These are phyloP conservation scores for Uncinocarpus reesii DNA, from an alignment of 2,329 filamentous ascomycete species.

Conservation along the genomic window DNA sequence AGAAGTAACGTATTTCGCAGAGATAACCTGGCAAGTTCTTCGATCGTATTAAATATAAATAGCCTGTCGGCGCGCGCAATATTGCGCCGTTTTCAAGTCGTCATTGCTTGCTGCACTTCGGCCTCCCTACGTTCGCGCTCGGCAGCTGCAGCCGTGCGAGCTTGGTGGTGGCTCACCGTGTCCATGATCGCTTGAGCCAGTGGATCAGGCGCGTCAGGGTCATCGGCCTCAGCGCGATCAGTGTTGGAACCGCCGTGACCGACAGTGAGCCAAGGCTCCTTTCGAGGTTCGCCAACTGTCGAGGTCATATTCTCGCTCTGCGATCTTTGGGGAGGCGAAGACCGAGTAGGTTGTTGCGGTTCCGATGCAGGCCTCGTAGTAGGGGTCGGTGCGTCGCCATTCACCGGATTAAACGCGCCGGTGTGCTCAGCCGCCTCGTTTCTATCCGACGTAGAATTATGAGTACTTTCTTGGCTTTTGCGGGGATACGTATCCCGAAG, in stretches of 20 bases:
- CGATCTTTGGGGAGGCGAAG: conserved; percentile 29
- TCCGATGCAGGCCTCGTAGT: conserved; percentile 18
- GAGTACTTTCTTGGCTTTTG: conserved; percentile 5
- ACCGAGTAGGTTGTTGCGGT: conserved; percentile 19
- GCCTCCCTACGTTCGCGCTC: conserved; percentile 10
- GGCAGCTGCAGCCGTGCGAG: conserved; percentile 27
- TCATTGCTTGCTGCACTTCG: conserved; percentile 8
- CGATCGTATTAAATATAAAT: neutral
- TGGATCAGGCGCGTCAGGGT: conserved; percentile 33
- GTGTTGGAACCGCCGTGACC: conserved; percentile 11
- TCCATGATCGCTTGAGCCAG: conserved; percentile 36
- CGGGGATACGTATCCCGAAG: conserved; percentile 25
- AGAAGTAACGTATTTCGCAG: neutral
- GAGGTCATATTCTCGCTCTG: conserved; percentile 27
- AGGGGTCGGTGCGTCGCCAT: neutral
- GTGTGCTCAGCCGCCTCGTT: neutral
- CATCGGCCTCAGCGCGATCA: conserved; percentile 14
- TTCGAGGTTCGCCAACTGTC: conserved; percentile 17
- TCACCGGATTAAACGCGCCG: conserved; percentile 7
- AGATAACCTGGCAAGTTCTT: neutral
- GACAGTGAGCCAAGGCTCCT: neutral
- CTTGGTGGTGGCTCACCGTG: conserved; percentile 31
- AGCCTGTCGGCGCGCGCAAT: no score
- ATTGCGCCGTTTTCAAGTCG: neutral
- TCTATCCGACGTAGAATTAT: neutral